Conservation (phyloP, 441 rosid genomes). For the Cnidoscolus chayamansa region DNA sequence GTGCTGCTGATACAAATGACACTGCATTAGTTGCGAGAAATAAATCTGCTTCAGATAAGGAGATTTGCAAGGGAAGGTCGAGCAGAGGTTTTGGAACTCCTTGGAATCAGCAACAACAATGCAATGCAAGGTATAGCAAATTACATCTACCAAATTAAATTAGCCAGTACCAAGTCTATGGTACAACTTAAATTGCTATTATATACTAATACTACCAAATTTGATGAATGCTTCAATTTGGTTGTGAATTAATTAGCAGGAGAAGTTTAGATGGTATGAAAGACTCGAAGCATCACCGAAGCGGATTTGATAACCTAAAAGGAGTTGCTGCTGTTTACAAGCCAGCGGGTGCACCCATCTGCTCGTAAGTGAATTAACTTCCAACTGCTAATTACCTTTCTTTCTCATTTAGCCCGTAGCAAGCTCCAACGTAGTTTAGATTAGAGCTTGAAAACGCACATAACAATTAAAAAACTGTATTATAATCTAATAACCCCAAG, state of each 20-base stretch:
- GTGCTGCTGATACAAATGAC: conserved; percentile 50
- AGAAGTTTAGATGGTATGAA: conserved; percentile 41
- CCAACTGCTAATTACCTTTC: too few species aligned
- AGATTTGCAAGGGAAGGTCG: conserved; percentile 25
- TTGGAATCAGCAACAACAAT: conserved; percentile 39
- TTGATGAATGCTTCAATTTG: neutral
- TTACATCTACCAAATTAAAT: neutral
- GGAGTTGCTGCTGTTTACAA: conserved; percentile 31
- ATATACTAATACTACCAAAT: neutral
- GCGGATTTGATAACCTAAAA: conserved; percentile 32
- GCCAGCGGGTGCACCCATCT: conserved; percentile 50
- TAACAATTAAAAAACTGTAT: too few species aligned
- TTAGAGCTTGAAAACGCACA: too few species aligned
- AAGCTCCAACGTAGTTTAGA: too few species aligned
- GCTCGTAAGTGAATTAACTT: conserved; percentile 52
- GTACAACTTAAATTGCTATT: too few species aligned
- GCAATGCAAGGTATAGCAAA: conserved; percentile 14
- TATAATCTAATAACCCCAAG: neutral
- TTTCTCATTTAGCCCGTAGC: too few species aligned
- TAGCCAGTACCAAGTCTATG: too few species aligned
- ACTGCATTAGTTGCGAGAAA: conserved; percentile 37
- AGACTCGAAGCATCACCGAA: conserved; percentile 25
- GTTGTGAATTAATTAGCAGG: conserved; percentile 20
- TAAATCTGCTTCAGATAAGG: neutral
- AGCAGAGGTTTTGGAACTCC: conserved; percentile 26